These are phyloP conservation scores for Lomentospora prolificans DNA, from an alignment of 2,329 filamentous ascomycete genomes.

Conservation along the genomic window DNA sequence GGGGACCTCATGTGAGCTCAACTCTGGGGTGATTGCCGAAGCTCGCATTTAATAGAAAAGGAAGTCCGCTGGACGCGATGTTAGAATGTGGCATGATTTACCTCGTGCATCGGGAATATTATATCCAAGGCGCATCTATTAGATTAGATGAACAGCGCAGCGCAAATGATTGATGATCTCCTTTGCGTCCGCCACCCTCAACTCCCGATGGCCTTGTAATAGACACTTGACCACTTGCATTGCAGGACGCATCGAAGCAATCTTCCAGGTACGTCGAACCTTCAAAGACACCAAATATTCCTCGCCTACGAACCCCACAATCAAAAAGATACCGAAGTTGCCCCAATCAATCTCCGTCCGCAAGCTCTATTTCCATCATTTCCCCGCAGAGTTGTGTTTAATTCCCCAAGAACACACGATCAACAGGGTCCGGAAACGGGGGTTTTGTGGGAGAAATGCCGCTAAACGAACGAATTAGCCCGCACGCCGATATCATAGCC, in stretches of 20 bases:
- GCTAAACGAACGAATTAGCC: constrained; percentile 1
- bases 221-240: constrained; percentile 1
- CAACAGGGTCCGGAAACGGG: neutral
- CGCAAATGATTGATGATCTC: neutral
- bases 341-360: neutral
- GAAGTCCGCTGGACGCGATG: neutral
- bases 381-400: neutral
- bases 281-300: neutral
- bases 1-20: too few relatives aligned
- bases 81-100: neutral
- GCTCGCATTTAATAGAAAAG: neutral
- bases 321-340: neutral
- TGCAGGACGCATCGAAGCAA: neutral
- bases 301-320: neutral
- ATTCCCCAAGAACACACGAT: too few relatives aligned
- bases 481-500: neutral
- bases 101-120: neutral
- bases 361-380: neutral
- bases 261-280: neutral
- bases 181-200: neutral
- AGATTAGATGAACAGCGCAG: too few relatives aligned
- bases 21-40: neutral
- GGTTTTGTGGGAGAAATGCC: neutral
- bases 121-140: neutral
- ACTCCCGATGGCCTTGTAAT: neutral